These are phyloP conservation scores for Botryosphaeria dothidea DNA, from an alignment of 2,329 filamentous ascomycete species.

Conservation along the genomic window DNA sequence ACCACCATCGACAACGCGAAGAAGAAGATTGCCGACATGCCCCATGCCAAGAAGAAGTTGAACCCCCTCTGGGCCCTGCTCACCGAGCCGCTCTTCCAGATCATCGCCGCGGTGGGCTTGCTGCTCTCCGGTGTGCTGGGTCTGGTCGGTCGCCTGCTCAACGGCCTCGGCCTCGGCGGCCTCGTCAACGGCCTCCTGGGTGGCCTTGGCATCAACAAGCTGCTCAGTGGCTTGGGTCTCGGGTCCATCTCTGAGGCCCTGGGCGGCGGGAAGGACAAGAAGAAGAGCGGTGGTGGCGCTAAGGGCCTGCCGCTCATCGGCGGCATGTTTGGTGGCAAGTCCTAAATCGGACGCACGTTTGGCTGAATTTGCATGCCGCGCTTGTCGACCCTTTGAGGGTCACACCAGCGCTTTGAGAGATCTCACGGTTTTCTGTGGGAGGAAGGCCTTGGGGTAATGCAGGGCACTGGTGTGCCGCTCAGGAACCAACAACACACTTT, in stretches of 20 bases:
- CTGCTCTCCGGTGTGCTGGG: conserved; percentile 80
- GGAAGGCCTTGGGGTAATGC: neutral
- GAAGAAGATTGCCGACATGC: conserved; percentile 87
- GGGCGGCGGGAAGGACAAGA: conserved; percentile 57
- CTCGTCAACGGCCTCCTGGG: conserved; percentile 78
- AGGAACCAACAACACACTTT: too few relatives aligned
- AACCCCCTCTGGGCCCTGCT: conserved; percentile 86
- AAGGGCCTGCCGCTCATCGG: conserved; percentile 48
- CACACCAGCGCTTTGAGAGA: too few relatives aligned
- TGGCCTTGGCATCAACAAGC: conserved; percentile 72
- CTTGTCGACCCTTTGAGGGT: too few relatives aligned
- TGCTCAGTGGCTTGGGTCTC: conserved; percentile 72
- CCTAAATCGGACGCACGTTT: too few relatives aligned
- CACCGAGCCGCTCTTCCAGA: conserved; percentile 87
- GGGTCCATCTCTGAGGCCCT: conserved; percentile 52
- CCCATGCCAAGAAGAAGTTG: conserved; percentile 90
- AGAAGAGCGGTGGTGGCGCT: conserved; percentile 42
- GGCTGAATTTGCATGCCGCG: too few relatives aligned
- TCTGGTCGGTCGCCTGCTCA: conserved; percentile 77
- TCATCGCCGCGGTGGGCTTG: conserved; percentile 83
- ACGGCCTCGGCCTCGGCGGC: conserved; percentile 79
- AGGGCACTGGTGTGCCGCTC: neutral
- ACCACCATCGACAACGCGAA: conserved; percentile 84
- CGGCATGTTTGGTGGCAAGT: conserved; percentile 49
- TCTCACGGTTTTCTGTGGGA: conserved; percentile 17